phyloP scores from a whole-genome alignment of 352 stramenopile genomes.

The Globisporangium nagaii region DNA sequence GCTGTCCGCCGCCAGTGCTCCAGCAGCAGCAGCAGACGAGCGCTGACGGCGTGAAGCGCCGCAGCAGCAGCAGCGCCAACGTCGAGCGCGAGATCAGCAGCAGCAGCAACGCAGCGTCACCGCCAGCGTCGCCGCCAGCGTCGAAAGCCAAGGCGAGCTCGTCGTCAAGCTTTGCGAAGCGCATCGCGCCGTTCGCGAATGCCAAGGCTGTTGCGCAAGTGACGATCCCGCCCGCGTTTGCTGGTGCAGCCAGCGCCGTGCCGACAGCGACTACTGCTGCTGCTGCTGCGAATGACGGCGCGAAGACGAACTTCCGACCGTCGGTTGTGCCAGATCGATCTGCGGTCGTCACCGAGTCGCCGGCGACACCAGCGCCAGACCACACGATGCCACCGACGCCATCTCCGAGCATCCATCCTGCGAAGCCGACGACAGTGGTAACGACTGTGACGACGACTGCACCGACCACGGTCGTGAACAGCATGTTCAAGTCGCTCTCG shows the following conservation, averaged over 20 bases:
- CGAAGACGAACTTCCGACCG: slow-evolving; percentile 1
- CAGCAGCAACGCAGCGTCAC: slow-evolving; percentile 1
- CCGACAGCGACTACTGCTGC: not conserved
- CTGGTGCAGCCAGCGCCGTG: not conserved
- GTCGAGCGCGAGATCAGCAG: not conserved
- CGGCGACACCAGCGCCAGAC: slow-evolving; percentile 30
- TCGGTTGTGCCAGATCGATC: slow-evolving; percentile 4
- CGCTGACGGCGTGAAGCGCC: not conserved
- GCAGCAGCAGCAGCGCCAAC: not conserved
- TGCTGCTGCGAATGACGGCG: not conserved
- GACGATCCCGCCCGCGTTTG: not conserved
- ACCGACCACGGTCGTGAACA: slow-evolving; percentile 18
- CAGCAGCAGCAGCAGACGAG: not conserved
- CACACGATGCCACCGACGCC: slow-evolving; percentile 19
- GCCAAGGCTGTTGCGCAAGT: not conserved
- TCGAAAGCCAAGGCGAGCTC: not conserved
- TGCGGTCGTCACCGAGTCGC: slow-evolving; percentile 7
- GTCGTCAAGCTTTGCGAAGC: slow-evolving; percentile 12
- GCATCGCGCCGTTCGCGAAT: slow-evolving; percentile 8
- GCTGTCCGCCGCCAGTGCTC: not conserved
- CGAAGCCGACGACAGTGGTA: not conserved
- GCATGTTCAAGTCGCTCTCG: slow-evolving; percentile 32
- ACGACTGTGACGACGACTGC: not conserved
- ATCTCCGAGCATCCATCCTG: slow-evolving; percentile 16
- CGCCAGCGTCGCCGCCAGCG: not conserved